These are phyloP conservation scores for Candida methanosorbosa DNA, from an alignment of 805 yeast species.

Conservation along the genomic window DNA sequence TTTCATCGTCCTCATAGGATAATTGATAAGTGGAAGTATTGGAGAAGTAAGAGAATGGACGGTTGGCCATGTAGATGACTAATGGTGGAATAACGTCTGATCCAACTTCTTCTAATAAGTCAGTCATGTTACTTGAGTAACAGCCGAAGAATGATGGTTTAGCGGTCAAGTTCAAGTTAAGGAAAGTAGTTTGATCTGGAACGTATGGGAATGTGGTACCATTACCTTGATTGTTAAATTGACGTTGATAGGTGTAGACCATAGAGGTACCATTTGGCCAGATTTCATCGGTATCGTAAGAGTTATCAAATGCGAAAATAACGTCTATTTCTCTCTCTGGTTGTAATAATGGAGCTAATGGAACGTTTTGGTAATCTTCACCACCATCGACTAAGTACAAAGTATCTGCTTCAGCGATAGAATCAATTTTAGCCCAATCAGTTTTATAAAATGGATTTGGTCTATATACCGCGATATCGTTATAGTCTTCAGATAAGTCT, in stretches of 20 bases:
- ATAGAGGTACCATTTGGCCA: conserved; percentile 70
- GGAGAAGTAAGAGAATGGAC: conserved; percentile 54
- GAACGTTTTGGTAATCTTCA: conserved; percentile 66
- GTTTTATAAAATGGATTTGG: conserved; percentile 65
- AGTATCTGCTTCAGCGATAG: conserved; percentile 31
- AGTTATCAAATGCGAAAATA: conserved; percentile 56
- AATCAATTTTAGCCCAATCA: conserved; percentile 25
- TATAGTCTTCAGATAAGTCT: conserved; percentile 34
- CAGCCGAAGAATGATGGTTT: conserved; percentile 83
- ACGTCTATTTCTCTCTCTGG: conserved; percentile 54
- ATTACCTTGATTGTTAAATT: conserved; percentile 42
- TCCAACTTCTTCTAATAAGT: conserved; percentile 29
- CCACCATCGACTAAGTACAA: conserved; percentile 72
- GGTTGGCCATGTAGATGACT: conserved; percentile 69
- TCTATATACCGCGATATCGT: conserved; percentile 60
- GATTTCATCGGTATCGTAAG: conserved; percentile 47
- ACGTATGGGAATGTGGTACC: conserved; percentile 72
- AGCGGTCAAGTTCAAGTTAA: conserved; percentile 50
- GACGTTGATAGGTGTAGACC: conserved; percentile 48
- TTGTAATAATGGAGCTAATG: conserved; percentile 56
- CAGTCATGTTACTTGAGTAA: conserved; percentile 53
- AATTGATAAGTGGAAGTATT: conserved; percentile 70
- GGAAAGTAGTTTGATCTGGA: conserved; percentile 59
- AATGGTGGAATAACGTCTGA: conserved; percentile 52
- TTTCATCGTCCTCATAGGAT: conserved; percentile 50